A percentile compares a stretch with the other conserved stretches of the same genome.
Evolutionary conservation across 2,329 filamentous ascomycete species (phyloP).

Genomic region (Sclerotinia subarctica): DNA sequence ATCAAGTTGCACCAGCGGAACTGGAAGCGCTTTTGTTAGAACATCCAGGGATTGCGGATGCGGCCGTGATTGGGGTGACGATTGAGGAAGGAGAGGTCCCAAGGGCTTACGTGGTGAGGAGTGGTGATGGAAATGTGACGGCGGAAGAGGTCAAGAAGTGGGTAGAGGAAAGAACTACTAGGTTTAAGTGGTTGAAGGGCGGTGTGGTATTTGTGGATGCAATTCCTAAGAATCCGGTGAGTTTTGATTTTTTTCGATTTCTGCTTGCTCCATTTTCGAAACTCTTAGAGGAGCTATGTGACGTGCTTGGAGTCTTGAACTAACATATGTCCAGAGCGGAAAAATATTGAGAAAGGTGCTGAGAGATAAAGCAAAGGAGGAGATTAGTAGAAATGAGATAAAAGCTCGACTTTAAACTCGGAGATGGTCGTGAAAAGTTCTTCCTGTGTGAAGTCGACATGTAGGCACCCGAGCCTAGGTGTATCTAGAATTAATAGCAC

Average conservation of each 20-base stretch:
- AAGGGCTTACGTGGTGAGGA: constrained; percentile 55
- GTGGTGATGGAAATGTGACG: constrained; percentile 35
- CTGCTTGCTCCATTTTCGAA: background rate
- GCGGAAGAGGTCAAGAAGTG: constrained; percentile 52
- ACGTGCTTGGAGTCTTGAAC: background rate
- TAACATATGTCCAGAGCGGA: constrained; percentile 35
- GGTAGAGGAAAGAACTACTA: constrained; percentile 57
- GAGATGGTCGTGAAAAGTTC: too few relatives aligned
- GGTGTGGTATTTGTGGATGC: constrained; percentile 62
- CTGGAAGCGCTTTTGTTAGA: constrained; percentile 45
- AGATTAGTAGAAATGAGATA: background rate
- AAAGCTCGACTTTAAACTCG: background rate
- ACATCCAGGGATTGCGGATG: constrained; percentile 44
- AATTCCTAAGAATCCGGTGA: constrained; percentile 65
- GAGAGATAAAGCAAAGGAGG: constrained; percentile 42
- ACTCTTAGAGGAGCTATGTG: background rate
- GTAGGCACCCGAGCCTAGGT: too few relatives aligned
- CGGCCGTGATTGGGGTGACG: constrained; percentile 47
- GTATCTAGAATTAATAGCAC: too few relatives aligned
- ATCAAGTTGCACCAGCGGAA: constrained; percentile 49
- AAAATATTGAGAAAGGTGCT: constrained; percentile 50
- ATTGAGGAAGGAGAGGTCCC: constrained; percentile 48
- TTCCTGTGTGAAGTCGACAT: too few relatives aligned
- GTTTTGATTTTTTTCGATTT: background rate
- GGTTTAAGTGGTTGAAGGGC: constrained; percentile 66